These are phyloP conservation scores for Pestalotiopsis sp. DNA, from an alignment of 2,329 filamentous ascomycete genomes.

Conservation along the genomic window DNA sequence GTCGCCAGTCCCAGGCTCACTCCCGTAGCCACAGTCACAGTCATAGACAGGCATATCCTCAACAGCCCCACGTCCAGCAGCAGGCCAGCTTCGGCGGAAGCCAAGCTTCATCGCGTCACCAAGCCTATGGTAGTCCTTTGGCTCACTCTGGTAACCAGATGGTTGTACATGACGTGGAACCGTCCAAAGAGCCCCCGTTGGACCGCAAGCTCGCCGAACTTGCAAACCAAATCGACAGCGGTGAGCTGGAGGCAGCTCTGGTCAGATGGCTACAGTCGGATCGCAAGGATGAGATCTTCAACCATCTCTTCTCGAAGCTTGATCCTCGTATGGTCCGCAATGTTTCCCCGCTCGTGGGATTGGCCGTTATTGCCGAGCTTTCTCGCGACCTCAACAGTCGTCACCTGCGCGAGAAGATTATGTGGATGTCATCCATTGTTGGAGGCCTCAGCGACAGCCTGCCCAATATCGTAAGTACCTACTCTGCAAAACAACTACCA, in stretches of 20 bases:
- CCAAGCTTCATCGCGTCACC: constrained; percentile 18
- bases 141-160: constrained; percentile 37
- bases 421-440: constrained; percentile 64
- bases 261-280: constrained; percentile 69
- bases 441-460: constrained; percentile 52
- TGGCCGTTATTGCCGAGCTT: constrained; percentile 67
- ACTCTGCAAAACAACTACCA: background rate
- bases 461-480: constrained; percentile 51
- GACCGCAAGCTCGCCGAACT: constrained; percentile 60
- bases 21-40: background rate
- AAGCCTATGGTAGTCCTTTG: constrained; percentile 29
- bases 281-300: constrained; percentile 65
- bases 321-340: constrained; percentile 56
- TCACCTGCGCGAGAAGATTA: constrained; percentile 57
- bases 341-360: constrained; percentile 62
- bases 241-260: constrained; percentile 64
- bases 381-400: constrained; percentile 59
- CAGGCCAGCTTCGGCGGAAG: constrained; percentile 30
- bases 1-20: constrained; percentile 21
- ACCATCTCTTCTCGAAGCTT: constrained; percentile 54
- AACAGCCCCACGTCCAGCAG: constrained; percentile 27
- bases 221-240: constrained; percentile 62
- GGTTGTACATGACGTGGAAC: constrained; percentile 43
- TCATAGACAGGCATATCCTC: constrained; percentile 16
- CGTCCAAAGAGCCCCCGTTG: constrained; percentile 55